A percentile compares a stretch with the other conserved stretches of the same genome.
Evolutionary conservation across 495 filamentous ascomycete species (phyloP).

Genomic region (Penicillium dipodomyicola): DNA sequence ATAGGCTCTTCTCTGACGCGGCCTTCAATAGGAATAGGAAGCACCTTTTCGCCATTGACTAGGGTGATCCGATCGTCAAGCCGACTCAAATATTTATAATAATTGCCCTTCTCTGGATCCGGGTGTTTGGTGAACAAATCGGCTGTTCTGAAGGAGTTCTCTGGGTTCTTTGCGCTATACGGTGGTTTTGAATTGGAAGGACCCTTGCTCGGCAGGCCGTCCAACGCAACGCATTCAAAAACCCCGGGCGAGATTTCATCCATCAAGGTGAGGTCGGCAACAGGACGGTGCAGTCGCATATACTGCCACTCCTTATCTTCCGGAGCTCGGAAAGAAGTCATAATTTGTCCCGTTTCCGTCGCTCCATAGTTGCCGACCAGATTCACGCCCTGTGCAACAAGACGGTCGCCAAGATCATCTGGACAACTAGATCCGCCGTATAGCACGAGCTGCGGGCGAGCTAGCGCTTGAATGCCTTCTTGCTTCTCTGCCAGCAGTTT

Average conservation of each 20-base stretch:
- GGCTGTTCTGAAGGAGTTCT: slow-evolving; percentile 38
- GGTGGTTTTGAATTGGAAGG: slow-evolving; percentile 58
- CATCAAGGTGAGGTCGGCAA: slow-evolving; percentile 47
- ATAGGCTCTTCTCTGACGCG: slow-evolving; percentile 34
- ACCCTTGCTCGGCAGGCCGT: slow-evolving; percentile 62
- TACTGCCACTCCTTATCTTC: slow-evolving; percentile 68
- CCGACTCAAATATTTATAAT: slow-evolving; percentile 59
- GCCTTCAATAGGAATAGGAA: slow-evolving; percentile 60
- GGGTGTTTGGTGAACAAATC: slow-evolving; percentile 54
- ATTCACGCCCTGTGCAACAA: slow-evolving; percentile 55
- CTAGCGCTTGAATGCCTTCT: slow-evolving; percentile 46
- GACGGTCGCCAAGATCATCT: slow-evolving; percentile 53
- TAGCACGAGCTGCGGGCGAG: slow-evolving; percentile 45
- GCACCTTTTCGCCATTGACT: slow-evolving; percentile 67
- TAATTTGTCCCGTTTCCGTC: slow-evolving; percentile 57
- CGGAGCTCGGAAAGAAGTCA: slow-evolving; percentile 48
- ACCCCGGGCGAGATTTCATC: slow-evolving; percentile 52
- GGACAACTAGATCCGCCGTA: slow-evolving; percentile 54
- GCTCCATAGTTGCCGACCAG: slow-evolving; percentile 51
- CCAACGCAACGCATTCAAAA: slow-evolving; percentile 58
- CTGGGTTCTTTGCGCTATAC: slow-evolving; percentile 52
- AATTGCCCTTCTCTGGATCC: slow-evolving; percentile 43
- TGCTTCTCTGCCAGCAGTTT: slow-evolving; percentile 53
- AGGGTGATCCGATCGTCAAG: slow-evolving; percentile 61
- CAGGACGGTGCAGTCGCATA: slow-evolving; percentile 43